Conservation (phyloP, 208 protist genomes). For the Herpetomonas tarakana region DNA sequence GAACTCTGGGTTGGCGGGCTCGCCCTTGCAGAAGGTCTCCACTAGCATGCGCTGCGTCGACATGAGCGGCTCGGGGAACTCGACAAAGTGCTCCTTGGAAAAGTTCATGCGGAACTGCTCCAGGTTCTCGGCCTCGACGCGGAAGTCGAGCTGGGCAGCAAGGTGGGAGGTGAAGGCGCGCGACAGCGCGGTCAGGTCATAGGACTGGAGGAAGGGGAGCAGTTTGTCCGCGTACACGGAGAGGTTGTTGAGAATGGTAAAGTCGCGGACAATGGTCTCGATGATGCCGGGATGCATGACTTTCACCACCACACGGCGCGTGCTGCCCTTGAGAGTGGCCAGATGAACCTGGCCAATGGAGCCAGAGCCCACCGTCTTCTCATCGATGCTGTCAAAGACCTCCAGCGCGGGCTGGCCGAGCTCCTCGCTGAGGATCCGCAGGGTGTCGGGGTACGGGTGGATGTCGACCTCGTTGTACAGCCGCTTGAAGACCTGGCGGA, state of each 20-base stretch:
- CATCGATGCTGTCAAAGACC: slow-evolving; percentile 72
- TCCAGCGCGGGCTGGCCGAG: slow-evolving; percentile 42
- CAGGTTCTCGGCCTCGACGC: slow-evolving; percentile 86
- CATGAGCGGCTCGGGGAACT: slow-evolving; percentile 80
- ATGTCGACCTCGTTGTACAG: slow-evolving; percentile 78
- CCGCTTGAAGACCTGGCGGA: slow-evolving; percentile 74
- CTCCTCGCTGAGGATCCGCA: slow-evolving; percentile 76
- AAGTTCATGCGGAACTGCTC: slow-evolving; percentile 86
- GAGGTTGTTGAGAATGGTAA: slow-evolving; percentile 60
- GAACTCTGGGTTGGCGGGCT: slow-evolving; percentile 78
- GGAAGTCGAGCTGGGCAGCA: slow-evolving; percentile 88
- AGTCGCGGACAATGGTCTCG: slow-evolving; percentile 85
- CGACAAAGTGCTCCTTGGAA: slow-evolving; percentile 58
- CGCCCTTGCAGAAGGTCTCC: slow-evolving; percentile 84
- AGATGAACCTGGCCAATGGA: slow-evolving; percentile 92
- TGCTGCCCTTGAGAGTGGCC: slow-evolving; percentile 57
- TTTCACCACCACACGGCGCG: slow-evolving; percentile 79
- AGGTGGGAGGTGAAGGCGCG: slow-evolving; percentile 78
- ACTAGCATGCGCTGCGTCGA: slow-evolving; percentile 84
- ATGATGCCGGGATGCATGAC: slow-evolving; percentile 89
- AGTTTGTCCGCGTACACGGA: slow-evolving; percentile 37
- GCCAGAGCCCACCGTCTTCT: slow-evolving; percentile 73
- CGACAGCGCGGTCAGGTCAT: slow-evolving; percentile 59
- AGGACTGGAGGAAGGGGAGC: slow-evolving; percentile 40
- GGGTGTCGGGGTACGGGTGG: slow-evolving; percentile 66